These are phyloP conservation scores for Penicillium malachiteum DNA, from an alignment of 495 filamentous ascomycete genomes.

Conservation along the genomic window DNA sequence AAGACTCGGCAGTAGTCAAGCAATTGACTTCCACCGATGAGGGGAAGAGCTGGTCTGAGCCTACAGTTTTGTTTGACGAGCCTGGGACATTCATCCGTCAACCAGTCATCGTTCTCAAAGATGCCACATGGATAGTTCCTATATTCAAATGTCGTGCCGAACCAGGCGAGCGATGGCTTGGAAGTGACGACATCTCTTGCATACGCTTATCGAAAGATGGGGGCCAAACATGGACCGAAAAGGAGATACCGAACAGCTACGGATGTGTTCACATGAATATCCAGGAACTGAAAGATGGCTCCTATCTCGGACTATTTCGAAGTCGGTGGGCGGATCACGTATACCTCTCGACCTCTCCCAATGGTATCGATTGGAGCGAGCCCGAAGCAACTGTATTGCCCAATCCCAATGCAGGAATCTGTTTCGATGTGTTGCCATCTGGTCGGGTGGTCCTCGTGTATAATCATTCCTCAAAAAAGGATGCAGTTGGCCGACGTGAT, in stretches of 20 bases:
- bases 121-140: constrained; percentile 19
- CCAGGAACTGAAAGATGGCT: constrained; percentile 17
- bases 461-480: constrained; percentile 24
- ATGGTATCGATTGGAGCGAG: constrained; percentile 23
- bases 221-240: constrained; percentile 20
- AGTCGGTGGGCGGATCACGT: constrained; percentile 27
- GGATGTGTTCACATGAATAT: constrained; percentile 29
- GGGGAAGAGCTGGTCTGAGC: constrained; percentile 17
- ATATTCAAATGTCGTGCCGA: constrained; percentile 27
- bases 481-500: constrained; percentile 21
- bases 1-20: constrained; percentile 27
- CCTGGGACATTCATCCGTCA: constrained; percentile 26
- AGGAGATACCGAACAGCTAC: constrained; percentile 18
- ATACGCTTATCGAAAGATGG: constrained; percentile 20
- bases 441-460: constrained; percentile 24
- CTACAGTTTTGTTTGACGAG: constrained; percentile 18
- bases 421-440: constrained; percentile 24
- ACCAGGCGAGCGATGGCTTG: constrained; percentile 21
- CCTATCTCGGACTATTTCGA: constrained; percentile 22
- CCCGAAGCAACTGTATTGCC: constrained; percentile 19
- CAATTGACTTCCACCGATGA: constrained; percentile 13
- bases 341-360: constrained; percentile 19
- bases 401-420: constrained; percentile 27
- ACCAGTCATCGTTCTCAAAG: constrained; percentile 15
- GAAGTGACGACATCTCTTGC: constrained; percentile 25